Conservation (phyloP, 768 basidiomycete species). For the Trametes punicea region DNA sequence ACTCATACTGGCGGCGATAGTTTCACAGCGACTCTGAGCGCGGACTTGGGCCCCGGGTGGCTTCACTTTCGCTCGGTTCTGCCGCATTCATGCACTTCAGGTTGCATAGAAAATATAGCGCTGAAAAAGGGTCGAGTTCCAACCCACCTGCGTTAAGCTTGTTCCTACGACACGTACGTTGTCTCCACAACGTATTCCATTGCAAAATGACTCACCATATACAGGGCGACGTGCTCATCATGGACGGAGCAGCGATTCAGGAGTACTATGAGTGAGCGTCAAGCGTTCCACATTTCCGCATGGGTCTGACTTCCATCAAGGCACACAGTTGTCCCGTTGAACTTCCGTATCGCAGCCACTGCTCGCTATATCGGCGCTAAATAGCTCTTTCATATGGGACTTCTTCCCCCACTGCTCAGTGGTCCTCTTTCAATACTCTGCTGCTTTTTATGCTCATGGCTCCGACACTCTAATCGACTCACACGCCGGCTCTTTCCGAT, state of each 20-base stretch:
- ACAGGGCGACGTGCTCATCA: slow-evolving; percentile 75
- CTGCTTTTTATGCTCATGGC: too few species aligned
- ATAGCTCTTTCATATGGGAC: background rate
- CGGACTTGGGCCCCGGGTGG: slow-evolving; percentile 69
- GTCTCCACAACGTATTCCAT: background rate
- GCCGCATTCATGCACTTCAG: slow-evolving; percentile 82
- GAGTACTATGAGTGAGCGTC: slow-evolving; percentile 62
- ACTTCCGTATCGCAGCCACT: slow-evolving; percentile 79
- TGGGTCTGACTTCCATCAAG: slow-evolving; percentile 34
- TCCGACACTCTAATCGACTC: too few species aligned
- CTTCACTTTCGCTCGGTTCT: slow-evolving; percentile 74
- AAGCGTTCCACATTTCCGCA: background rate
- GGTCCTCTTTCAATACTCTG: background rate
- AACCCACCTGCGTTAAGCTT: slow-evolving; percentile 46
- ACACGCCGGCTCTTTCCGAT: too few species aligned
- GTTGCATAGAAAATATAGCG: slow-evolving; percentile 36
- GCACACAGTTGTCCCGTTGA: slow-evolving; percentile 70
- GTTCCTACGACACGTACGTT: slow-evolving; percentile 61
- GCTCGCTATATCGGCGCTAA: slow-evolving; percentile 55
- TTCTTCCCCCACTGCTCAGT: background rate
- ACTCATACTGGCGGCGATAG: slow-evolving; percentile 32
- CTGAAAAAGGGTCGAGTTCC: slow-evolving; percentile 27
- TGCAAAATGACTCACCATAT: background rate
- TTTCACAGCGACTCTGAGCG: slow-evolving; percentile 79
- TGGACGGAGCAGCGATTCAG: slow-evolving; percentile 71